Conservation (phyloP, 768 basidiomycete species). For the Gautieria morchelliformis region DNA sequence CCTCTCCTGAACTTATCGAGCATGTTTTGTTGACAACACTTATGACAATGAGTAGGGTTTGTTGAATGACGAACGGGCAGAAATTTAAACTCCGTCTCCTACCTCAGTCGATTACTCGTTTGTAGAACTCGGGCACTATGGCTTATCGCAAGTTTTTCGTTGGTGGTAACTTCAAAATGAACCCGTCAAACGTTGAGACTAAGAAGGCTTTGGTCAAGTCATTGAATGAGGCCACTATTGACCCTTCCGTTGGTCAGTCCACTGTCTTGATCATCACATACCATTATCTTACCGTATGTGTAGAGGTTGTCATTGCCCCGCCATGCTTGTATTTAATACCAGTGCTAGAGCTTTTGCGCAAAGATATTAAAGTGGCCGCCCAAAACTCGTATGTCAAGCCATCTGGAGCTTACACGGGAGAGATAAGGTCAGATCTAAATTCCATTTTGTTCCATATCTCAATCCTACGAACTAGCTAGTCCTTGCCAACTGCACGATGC, state of each 20-base stretch:
- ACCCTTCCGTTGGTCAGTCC: slow-evolving; percentile 60
- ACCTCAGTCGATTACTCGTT: not conserved
- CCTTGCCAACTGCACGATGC: slow-evolving; percentile 79
- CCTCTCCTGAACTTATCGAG: slow-evolving; percentile 74
- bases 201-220: slow-evolving; percentile 55
- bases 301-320: slow-evolving; percentile 92
- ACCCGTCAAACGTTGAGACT: slow-evolving; percentile 58
- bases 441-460: not conserved
- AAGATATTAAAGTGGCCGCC: slow-evolving; percentile 72
- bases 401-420: slow-evolving; percentile 91
- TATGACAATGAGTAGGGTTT: too few species aligned
- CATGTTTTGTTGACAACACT: slow-evolving; percentile 26
- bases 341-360: slow-evolving; percentile 48
- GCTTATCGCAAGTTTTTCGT: slow-evolving; percentile 77
- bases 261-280: not conserved
- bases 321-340: slow-evolving; percentile 82
- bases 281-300: not conserved
- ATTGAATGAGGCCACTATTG: slow-evolving; percentile 74
- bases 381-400: slow-evolving; percentile 86
- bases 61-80: not conserved
- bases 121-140: slow-evolving; percentile 32
- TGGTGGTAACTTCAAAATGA: slow-evolving; percentile 99
- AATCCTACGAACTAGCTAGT: slow-evolving; percentile 28
- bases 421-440: slow-evolving; percentile 64
- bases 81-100: slow-evolving; percentile 2